phyloP scores from a whole-genome alignment of 1,139 yeast species.

The Kodamaea suecica region DNA sequence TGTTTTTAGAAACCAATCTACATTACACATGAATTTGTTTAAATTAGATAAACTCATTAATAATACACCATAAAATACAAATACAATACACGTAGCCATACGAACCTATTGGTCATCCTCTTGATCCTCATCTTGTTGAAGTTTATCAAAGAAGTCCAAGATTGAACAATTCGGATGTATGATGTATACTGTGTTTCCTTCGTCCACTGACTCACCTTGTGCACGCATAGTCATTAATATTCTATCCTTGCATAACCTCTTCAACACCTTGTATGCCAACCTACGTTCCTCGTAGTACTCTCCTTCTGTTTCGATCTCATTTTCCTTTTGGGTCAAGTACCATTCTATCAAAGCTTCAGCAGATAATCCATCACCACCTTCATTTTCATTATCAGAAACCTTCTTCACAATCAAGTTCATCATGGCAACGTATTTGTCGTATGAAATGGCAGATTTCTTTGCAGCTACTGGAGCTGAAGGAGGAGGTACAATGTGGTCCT shows the following conservation, averaged over 20 bases:
- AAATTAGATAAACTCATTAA: too few relatives aligned
- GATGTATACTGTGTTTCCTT: slow-evolving; percentile 50
- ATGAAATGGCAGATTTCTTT: slow-evolving; percentile 50
- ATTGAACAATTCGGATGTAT: slow-evolving; percentile 90
- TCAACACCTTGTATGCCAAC: slow-evolving; percentile 75
- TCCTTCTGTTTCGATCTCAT: slow-evolving; percentile 63
- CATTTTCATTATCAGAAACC: slow-evolving; percentile 56
- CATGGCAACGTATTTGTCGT: slow-evolving; percentile 82
- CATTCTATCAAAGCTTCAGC: slow-evolving; percentile 71
- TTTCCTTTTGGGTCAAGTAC: slow-evolving; percentile 77
- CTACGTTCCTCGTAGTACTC: slow-evolving; percentile 70
- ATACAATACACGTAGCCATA: slow-evolving; percentile 19
- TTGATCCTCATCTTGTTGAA: slow-evolving; percentile 3
- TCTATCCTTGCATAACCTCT: slow-evolving; percentile 80
- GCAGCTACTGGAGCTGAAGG: slow-evolving; percentile 4
- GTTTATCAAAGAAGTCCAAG: slow-evolving; percentile 50
- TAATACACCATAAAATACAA: slow-evolving; percentile 6
- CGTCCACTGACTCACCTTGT: slow-evolving; percentile 6
- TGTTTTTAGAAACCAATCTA: too few relatives aligned
- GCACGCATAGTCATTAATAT: slow-evolving; percentile 70
- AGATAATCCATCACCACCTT: slow-evolving; percentile 64
- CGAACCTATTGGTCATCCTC: background rate
- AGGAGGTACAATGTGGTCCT: slow-evolving; percentile 8
- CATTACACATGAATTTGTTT: too few relatives aligned
- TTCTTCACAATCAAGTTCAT: slow-evolving; percentile 76